These are phyloP conservation scores for Mayamaea pseudoterrestris DNA, from an alignment of 108 stramenopile species.

Conservation along the genomic window DNA sequence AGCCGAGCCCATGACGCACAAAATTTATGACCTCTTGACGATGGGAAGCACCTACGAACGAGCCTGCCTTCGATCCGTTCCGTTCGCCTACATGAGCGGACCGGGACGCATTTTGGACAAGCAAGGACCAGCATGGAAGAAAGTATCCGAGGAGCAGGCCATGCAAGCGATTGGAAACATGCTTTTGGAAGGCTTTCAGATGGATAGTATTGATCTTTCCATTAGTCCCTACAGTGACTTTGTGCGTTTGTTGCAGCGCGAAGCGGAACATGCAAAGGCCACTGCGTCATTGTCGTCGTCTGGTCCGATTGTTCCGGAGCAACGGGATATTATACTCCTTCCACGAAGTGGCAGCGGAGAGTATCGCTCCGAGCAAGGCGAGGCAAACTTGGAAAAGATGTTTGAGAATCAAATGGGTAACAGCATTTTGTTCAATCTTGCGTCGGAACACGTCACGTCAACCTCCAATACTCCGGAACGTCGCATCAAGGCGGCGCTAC, in stretches of 20 bases:
- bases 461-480: slow-evolving; percentile 11
- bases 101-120: slow-evolving; percentile 18
- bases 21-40: slow-evolving; percentile 9
- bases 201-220: neutral
- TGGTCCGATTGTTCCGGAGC: slow-evolving; percentile 10
- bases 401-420: slow-evolving; percentile 34
- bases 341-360: neutral
- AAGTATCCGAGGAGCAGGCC: slow-evolving; percentile 9
- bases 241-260: neutral
- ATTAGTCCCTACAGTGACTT: slow-evolving; percentile 3
- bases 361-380: too few species aligned
- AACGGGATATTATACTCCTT: slow-evolving; percentile 27
- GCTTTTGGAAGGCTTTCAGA: slow-evolving; percentile 6
- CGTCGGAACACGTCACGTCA: slow-evolving; percentile 20
- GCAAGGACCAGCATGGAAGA: neutral
- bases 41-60: slow-evolving; percentile 22
- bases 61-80: slow-evolving; percentile 32
- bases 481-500: slow-evolving; percentile 19
- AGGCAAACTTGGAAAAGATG: slow-evolving; percentile 20
- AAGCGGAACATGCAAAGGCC: neutral
- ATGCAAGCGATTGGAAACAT: neutral
- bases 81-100: slow-evolving; percentile 21
- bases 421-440: slow-evolving; percentile 24
- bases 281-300: neutral
- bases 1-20: slow-evolving; percentile 10